phyloP scores from a whole-genome alignment of 2,329 filamentous ascomycete genomes.

The Colletotrichum sp. region DNA sequence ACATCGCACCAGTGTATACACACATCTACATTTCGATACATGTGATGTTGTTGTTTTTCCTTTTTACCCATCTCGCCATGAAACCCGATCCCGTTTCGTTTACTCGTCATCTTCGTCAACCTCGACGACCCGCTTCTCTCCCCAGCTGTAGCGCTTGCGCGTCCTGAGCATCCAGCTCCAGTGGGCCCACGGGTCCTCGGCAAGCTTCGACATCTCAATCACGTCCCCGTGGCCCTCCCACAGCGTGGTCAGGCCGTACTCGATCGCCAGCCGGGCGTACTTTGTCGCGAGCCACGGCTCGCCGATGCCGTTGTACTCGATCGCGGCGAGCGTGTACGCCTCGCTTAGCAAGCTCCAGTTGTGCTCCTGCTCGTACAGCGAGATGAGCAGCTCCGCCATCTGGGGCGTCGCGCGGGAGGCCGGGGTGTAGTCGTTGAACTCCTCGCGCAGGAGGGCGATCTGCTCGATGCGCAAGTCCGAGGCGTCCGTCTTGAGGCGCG shows the following conservation, averaged over 20 bases:
- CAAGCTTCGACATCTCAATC: constrained; percentile 37
- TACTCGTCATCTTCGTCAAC: not conserved
- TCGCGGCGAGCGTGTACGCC: constrained; percentile 41
- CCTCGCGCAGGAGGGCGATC: constrained; percentile 32
- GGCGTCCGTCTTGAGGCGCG: constrained; percentile 26
- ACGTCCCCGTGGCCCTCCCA: constrained; percentile 32
- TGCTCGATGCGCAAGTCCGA: constrained; percentile 43
- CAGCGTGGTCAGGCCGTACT: constrained; percentile 32
- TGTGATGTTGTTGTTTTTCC: not conserved
- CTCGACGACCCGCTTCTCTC: not conserved
- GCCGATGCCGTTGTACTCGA: constrained; percentile 43
- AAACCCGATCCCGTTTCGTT: not conserved
- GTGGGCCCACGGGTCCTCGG: constrained; percentile 39
- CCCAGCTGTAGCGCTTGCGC: constrained; percentile 35
- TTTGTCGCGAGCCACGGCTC: constrained; percentile 42
- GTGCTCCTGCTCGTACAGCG: constrained; percentile 44
- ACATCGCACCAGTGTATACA: not conserved
- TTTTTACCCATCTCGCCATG: not conserved
- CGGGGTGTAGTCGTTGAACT: constrained; percentile 35
- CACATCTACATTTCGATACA: not conserved
- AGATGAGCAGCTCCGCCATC: constrained; percentile 44
- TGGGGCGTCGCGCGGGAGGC: constrained; percentile 35
- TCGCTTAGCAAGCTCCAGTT: constrained; percentile 37
- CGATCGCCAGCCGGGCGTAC: constrained; percentile 42
- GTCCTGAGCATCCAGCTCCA: constrained; percentile 45